Evolutionary conservation across 768 basidiomycete genomes (phyloP).

Genomic region (Psilocybe cyanescens): DNA sequence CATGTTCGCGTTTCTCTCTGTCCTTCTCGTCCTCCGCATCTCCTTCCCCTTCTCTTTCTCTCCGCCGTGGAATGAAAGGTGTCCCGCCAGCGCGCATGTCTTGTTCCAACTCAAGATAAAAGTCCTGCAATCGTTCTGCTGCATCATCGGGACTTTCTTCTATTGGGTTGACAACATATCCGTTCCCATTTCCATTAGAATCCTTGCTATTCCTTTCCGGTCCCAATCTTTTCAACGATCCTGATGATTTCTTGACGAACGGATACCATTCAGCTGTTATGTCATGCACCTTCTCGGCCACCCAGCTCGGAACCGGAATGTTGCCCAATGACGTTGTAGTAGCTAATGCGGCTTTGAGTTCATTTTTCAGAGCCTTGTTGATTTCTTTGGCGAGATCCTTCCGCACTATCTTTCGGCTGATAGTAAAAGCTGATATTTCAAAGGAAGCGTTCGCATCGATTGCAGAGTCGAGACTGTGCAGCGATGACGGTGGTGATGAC

Average conservation of each 20-base stretch:
- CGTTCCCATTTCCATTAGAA: slow-evolving; percentile 23
- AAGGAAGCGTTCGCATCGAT: slow-evolving; percentile 38
- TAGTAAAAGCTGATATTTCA: slow-evolving; percentile 65
- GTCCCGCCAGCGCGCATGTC: slow-evolving; percentile 54
- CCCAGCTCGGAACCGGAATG: slow-evolving; percentile 47
- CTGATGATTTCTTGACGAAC: slow-evolving; percentile 38
- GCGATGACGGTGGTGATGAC: slow-evolving; percentile 32
- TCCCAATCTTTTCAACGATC: slow-evolving; percentile 17
- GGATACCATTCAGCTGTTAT: slow-evolving; percentile 62
- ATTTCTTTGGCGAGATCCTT: slow-evolving; percentile 59
- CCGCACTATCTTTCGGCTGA: slow-evolving; percentile 54
- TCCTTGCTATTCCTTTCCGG: slow-evolving; percentile 4
- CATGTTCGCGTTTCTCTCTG: slow-evolving; percentile 36
- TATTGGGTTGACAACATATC: slow-evolving; percentile 46
- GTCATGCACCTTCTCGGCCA: slow-evolving; percentile 59
- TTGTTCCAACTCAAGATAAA: slow-evolving; percentile 68
- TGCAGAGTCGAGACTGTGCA: slow-evolving; percentile 34
- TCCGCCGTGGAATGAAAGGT: slow-evolving; percentile 32
- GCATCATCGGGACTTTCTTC: slow-evolving; percentile 56
- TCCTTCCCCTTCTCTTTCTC: slow-evolving; percentile 29
- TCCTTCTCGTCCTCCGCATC: slow-evolving; percentile 29
- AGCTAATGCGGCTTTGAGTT: slow-evolving; percentile 53
- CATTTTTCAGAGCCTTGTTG: slow-evolving; percentile 53
- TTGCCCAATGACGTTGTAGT: slow-evolving; percentile 38
- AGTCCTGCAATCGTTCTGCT: slow-evolving; percentile 65